Percentiles rank a stretch among this genome's conserved stretches.
Conservation (phyloP, 2,329 filamentous ascomycete species). For the Akanthomyces uredinophilus region DNA sequence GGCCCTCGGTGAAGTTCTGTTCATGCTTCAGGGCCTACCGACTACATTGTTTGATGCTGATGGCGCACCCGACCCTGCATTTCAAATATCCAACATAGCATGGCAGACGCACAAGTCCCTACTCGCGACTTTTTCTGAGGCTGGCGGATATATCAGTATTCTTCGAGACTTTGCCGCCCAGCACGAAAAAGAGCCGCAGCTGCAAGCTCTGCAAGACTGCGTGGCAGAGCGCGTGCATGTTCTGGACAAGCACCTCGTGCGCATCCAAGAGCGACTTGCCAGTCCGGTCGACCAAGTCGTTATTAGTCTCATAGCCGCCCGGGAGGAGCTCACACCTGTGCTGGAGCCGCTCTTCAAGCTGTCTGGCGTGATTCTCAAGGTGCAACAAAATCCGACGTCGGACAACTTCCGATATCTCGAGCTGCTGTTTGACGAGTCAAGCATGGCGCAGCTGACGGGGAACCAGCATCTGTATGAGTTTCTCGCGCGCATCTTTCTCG, state of each 20-base stretch:
- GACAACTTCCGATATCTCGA: conserved; percentile 72
- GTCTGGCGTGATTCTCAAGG: conserved; percentile 54
- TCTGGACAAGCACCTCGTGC: conserved; percentile 56
- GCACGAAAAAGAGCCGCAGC: conserved; percentile 47
- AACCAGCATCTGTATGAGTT: conserved; percentile 56
- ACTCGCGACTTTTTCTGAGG: conserved; percentile 42
- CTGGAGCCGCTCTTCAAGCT: conserved; percentile 55
- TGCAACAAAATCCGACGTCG: conserved; percentile 44
- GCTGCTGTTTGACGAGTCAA: conserved; percentile 66
- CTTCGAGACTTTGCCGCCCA: conserved; percentile 41
- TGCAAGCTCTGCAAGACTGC: conserved; percentile 67
- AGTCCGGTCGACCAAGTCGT: conserved; percentile 46
- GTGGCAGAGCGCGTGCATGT: conserved; percentile 50
- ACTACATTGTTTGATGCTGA: conserved; percentile 62
- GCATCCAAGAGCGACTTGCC: conserved; percentile 57
- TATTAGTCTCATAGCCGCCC: conserved; percentile 62
- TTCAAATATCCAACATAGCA: conserved; percentile 44
- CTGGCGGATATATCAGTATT: conserved; percentile 39
- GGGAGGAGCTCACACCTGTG: conserved; percentile 49
- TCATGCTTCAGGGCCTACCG: conserved; percentile 76
- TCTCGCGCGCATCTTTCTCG: conserved; percentile 66
- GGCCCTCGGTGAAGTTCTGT: conserved; percentile 69
- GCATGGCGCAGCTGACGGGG: conserved; percentile 64
- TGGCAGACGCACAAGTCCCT: conserved; percentile 47
- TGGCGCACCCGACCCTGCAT: conserved; percentile 34